phyloP scores from a whole-genome alignment of 2,329 filamentous ascomycete species.

The Beauveria varroae region DNA sequence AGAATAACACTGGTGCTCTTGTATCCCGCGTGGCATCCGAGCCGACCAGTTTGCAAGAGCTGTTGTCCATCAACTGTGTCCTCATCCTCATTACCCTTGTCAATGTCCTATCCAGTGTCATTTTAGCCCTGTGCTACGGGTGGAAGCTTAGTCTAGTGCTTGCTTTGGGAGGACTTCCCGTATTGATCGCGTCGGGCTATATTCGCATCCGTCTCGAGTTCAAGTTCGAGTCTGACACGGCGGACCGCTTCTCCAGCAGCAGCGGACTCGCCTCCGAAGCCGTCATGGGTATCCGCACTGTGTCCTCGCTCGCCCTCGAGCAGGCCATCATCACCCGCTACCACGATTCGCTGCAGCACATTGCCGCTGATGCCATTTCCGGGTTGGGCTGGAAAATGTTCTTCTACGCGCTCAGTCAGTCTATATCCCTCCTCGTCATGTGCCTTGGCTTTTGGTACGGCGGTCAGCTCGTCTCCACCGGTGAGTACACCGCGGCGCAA shows the following conservation, averaged over 20 bases:
- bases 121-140: slow-evolving; percentile 37
- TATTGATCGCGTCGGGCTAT: slow-evolving; percentile 37
- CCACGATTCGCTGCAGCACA: slow-evolving; percentile 21
- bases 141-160: slow-evolving; percentile 45
- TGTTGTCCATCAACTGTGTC: slow-evolving; percentile 41
- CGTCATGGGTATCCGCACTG: slow-evolving; percentile 32
- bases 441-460: slow-evolving; percentile 34
- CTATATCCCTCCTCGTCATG: slow-evolving; percentile 30
- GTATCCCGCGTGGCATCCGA: slow-evolving; percentile 30
- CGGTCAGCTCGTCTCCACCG: slow-evolving; percentile 30
- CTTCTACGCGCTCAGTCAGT: slow-evolving; percentile 34
- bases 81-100: slow-evolving; percentile 39
- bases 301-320: slow-evolving; percentile 41
- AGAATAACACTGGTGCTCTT: slow-evolving; percentile 31
- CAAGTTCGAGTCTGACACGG: slow-evolving; percentile 37
- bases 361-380: slow-evolving; percentile 23
- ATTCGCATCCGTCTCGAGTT: slow-evolving; percentile 41
- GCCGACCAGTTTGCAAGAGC: slow-evolving; percentile 41
- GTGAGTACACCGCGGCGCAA: slow-evolving; percentile 38
- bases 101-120: slow-evolving; percentile 36
- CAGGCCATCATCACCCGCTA: slow-evolving; percentile 32
- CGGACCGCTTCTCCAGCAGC: slow-evolving; percentile 36
- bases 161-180: slow-evolving; percentile 37
- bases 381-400: slow-evolving; percentile 31
- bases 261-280: slow-evolving; percentile 43